phyloP scores from a whole-genome alignment of 495 filamentous ascomycete genomes.

The Rhizodiscina lignyota region DNA sequence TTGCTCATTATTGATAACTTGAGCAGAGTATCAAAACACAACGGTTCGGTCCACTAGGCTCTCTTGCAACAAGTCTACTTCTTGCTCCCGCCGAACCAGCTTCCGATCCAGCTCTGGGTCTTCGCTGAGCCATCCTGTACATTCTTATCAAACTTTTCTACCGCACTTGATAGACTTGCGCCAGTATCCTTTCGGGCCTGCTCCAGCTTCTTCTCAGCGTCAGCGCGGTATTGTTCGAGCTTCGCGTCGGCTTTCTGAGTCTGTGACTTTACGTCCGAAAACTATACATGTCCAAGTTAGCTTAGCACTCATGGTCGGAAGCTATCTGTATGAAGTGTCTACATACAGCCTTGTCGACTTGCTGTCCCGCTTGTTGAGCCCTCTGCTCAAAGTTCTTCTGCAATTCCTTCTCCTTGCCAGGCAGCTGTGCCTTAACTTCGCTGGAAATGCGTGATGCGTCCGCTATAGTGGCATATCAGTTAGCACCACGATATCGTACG shows the following conservation, averaged over 20 bases:
- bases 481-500: conserved; percentile 2
- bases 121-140: conserved; percentile 9
- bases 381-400: conserved; percentile 34
- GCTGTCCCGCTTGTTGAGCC: conserved; percentile 33
- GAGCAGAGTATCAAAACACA: too few species aligned
- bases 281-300: conserved; percentile 25
- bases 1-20: too few species aligned
- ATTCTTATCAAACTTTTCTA: conserved; percentile 17
- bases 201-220: conserved; percentile 55
- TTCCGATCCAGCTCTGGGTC: conserved; percentile 16
- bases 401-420: conserved; percentile 29
- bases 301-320: background rate
- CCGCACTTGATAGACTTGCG: conserved; percentile 10
- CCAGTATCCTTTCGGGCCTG: conserved; percentile 15
- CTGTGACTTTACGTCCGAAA: conserved; percentile 36
- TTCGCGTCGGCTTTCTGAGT: conserved; percentile 37
- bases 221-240: conserved; percentile 37
- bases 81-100: conserved; percentile 17
- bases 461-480: conserved; percentile 25
- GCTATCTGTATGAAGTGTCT: background rate
- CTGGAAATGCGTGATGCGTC: conserved; percentile 47
- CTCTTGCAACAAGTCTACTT: too few species aligned
- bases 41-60: too few species aligned
- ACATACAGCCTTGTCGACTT: conserved; percentile 40
- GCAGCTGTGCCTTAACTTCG: conserved; percentile 46